phyloP scores from a whole-genome alignment of 2,329 filamentous ascomycete species.

The Stachybotrys echinatus region DNA sequence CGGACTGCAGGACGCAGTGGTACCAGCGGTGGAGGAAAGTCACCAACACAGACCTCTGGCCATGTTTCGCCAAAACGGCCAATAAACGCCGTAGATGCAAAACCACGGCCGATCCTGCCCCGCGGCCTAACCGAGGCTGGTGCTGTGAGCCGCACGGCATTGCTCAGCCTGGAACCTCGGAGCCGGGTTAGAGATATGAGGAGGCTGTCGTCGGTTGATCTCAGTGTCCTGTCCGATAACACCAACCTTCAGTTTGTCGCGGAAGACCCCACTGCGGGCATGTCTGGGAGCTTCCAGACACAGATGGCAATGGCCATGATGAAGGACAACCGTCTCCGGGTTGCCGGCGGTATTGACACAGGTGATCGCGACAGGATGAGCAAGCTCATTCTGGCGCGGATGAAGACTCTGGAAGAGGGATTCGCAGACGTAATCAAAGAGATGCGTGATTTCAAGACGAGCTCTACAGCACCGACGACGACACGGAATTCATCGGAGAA shows the following conservation, averaged over 20 bases:
- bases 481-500: slow-evolving; percentile 48
- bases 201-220: slow-evolving; percentile 59
- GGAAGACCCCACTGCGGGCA: slow-evolving; percentile 55
- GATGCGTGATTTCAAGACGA: slow-evolving; percentile 59
- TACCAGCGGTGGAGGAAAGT: slow-evolving; percentile 22
- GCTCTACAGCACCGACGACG: slow-evolving; percentile 40
- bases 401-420: slow-evolving; percentile 90
- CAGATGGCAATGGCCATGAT: slow-evolving; percentile 72
- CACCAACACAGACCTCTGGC: slow-evolving; percentile 28
- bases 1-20: slow-evolving; percentile 27
- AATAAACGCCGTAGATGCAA: slow-evolving; percentile 37
- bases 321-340: slow-evolving; percentile 47
- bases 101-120: slow-evolving; percentile 51
- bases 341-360: slow-evolving; percentile 27
- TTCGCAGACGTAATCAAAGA: slow-evolving; percentile 83
- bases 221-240: slow-evolving; percentile 70
- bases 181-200: slow-evolving; percentile 31
- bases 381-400: slow-evolving; percentile 76
- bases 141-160: slow-evolving; percentile 34
- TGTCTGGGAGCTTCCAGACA: slow-evolving; percentile 74
- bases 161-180: slow-evolving; percentile 46
- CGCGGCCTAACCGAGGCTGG: slow-evolving; percentile 27
- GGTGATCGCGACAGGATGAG: slow-evolving; percentile 64
- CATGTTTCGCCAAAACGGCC: slow-evolving; percentile 42
- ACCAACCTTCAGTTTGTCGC: slow-evolving; percentile 50